A percentile compares a stretch with the other conserved stretches of the same genome.
phyloP scores from a whole-genome alignment of 257 asterid species.

The Voacanga thouarsii region DNA sequence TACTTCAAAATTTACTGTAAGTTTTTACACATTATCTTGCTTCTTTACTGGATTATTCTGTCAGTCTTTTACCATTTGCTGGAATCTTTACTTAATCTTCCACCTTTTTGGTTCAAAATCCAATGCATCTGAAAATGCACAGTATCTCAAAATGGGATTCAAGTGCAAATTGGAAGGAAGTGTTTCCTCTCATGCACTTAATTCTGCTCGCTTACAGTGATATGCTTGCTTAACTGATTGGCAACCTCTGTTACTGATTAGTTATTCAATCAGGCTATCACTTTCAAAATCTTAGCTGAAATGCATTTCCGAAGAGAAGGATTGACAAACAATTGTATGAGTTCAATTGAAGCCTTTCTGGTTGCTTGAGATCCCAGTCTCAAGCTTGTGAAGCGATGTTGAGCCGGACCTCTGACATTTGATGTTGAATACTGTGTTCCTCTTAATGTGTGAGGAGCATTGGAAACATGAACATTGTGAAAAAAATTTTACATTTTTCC shows the following conservation, averaged over 20 bases:
- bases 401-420: not conserved
- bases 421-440: too few species aligned
- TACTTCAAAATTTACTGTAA: constrained; percentile 70
- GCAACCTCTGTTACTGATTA: not conserved
- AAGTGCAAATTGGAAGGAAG: not conserved
- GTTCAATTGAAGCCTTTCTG: not conserved
- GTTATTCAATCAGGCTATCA: not conserved
- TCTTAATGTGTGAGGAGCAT: not conserved
- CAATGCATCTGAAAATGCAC: not conserved
- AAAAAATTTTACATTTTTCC: not conserved
- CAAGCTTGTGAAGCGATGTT: not conserved
- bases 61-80: constrained; percentile 7
- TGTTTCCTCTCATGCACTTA: not conserved
- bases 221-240: not conserved
- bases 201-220: not conserved
- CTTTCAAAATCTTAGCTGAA: not conserved
- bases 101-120: not conserved
- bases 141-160: not conserved
- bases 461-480: not conserved
- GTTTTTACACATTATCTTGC: constrained; percentile 15
- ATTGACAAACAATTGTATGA: not conserved
- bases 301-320: not conserved
- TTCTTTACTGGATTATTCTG: constrained; percentile 4
- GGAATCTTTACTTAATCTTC: constrained; percentile 10
- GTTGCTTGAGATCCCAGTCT: too few species aligned